Percentiles rank a stretch among this genome's conserved stretches.
phyloP scores from a whole-genome alignment of 768 basidiomycete genomes.

The Fibroporia radiculosa region DNA sequence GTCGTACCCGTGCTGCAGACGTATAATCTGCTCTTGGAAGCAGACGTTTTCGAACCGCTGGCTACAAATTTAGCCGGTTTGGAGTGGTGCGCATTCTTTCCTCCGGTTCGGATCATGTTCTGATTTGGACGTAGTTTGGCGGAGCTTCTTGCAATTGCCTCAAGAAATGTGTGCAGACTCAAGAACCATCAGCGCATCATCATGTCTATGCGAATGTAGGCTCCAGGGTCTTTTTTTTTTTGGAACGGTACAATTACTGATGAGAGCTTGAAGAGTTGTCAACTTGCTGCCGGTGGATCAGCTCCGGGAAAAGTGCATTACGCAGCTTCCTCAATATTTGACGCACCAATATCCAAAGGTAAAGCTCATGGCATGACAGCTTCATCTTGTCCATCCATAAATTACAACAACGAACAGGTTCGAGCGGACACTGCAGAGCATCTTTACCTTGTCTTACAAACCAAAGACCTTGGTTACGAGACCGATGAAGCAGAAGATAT shows the following conservation, averaged over 20 bases:
- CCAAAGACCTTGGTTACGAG: conserved; percentile 55
- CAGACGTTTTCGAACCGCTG: conserved; percentile 48
- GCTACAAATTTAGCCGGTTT: conserved; percentile 38
- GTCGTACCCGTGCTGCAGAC: conserved; percentile 81
- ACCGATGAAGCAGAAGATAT: conserved; percentile 61
- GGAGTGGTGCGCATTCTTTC: conserved; percentile 36
- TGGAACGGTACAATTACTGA: neutral
- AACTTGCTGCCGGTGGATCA: conserved; percentile 50
- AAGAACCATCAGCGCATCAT: conserved; percentile 81
- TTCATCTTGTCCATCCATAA: conserved; percentile 8
- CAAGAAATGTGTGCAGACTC: conserved; percentile 55
- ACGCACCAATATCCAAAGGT: conserved; percentile 79
- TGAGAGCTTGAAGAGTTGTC: conserved; percentile 45
- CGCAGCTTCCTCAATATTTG: conserved; percentile 53
- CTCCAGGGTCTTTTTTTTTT: conserved; percentile 6
- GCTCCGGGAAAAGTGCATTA: conserved; percentile 37
- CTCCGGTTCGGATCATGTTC: neutral
- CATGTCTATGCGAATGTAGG: conserved; percentile 80
- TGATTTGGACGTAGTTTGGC: conserved; percentile 28
- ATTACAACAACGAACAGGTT: conserved; percentile 38
- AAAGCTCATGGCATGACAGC: conserved; percentile 16
- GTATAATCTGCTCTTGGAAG: conserved; percentile 66
- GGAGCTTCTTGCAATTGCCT: conserved; percentile 45
- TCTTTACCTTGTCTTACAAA: conserved; percentile 71
- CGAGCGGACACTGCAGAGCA: conserved; percentile 78